Conservation (phyloP, 305 asterid genomes). For the Fraxinus paxiana region DNA sequence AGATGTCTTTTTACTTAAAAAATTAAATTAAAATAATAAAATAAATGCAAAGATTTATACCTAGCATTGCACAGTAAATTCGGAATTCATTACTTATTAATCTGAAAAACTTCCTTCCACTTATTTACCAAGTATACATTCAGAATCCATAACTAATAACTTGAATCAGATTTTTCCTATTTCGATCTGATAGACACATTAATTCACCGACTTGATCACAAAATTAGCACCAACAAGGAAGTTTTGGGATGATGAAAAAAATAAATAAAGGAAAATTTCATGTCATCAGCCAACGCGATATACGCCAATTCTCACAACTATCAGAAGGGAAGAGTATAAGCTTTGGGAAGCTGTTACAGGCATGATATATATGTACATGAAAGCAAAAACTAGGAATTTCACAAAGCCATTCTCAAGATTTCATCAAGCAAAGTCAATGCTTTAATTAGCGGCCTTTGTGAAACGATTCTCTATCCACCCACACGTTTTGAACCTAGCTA, state of each 20-base stretch:
- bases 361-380: not conserved
- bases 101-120: no score
- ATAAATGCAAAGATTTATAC: no score
- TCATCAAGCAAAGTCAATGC: not conserved
- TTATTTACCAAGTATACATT: not conserved
- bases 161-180: not conserved
- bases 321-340: not conserved
- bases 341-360: not conserved
- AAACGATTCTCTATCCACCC: no score
- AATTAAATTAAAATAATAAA: no score
- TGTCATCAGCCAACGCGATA: no score
- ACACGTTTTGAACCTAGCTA: no score
- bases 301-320: not conserved
- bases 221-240: no score
- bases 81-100: no score
- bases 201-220: not conserved
- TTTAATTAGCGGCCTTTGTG: no score
- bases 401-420: not conserved
- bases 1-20: no score
- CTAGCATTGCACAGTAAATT: no score
- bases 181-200: not conserved
- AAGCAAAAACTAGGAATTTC: not conserved
- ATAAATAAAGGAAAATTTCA: not conserved
- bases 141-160: not conserved
- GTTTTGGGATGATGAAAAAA: no score